phyloP scores from a whole-genome alignment of 2,329 filamentous ascomycete species.

The Neophaeococcomyces mojaviensis region DNA sequence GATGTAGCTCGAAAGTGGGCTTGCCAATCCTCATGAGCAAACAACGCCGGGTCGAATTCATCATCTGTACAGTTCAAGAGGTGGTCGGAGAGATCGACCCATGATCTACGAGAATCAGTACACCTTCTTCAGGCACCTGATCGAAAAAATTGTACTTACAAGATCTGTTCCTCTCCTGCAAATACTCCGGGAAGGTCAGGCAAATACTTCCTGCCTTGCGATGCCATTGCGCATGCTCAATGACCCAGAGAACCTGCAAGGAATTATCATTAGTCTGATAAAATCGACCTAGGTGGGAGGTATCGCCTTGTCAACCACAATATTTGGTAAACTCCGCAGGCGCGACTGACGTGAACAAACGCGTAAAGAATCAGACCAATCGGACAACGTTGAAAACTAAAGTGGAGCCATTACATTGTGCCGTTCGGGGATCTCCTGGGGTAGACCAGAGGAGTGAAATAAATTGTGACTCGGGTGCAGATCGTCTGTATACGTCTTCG shows the following conservation, averaged over 20 bases:
- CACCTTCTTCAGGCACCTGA: neutral
- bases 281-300: neutral
- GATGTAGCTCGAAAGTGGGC: slow-evolving; percentile 42
- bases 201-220: slow-evolving; percentile 2
- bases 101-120: slow-evolving; percentile 4
- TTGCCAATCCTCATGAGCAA: neutral
- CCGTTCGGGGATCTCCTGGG: no score
- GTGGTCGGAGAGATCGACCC: neutral
- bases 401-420: neutral
- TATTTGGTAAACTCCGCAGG: neutral
- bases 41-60: neutral
- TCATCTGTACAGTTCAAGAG: neutral
- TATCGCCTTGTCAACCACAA: neutral
- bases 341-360: slow-evolving; percentile 5
- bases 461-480: slow-evolving; percentile 1
- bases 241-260: neutral
- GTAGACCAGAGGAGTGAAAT: neutral
- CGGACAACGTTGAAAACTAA: no score
- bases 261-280: neutral
- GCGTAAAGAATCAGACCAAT: slow-evolving; percentile 3
- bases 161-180: slow-evolving; percentile 6
- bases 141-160: slow-evolving; percentile 4
- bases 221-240: slow-evolving; percentile 3
- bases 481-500: neutral
- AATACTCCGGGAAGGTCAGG: slow-evolving; percentile 8